phyloP scores from a whole-genome alignment of 352 stramenopile species.

The Chrysophaeum taylorii region DNA sequence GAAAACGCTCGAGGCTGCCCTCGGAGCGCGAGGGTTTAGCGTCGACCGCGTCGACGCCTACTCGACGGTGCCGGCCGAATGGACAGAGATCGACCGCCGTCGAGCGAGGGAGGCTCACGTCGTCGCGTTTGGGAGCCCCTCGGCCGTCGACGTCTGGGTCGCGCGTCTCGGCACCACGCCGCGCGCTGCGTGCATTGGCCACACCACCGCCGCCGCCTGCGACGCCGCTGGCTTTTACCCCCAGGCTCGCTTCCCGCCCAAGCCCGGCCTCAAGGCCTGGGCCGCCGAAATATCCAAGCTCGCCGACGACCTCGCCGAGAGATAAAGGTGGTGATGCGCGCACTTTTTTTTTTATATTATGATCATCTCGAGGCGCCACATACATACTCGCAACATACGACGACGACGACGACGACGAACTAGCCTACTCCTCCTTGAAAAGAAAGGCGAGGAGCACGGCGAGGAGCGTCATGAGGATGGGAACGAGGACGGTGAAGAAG shows the following conservation, averaged over 20 bases:
- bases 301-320: too few relatives aligned
- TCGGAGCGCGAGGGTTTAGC: constrained; percentile 1
- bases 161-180: background rate
- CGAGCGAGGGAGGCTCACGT: background rate
- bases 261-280: constrained; percentile 9
- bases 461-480: too few relatives aligned
- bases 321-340: too few relatives aligned
- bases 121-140: constrained; percentile 13
- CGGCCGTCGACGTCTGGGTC: constrained; percentile 18
- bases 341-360: too few relatives aligned
- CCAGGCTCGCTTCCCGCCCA: background rate
- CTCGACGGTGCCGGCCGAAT: constrained; percentile 16
- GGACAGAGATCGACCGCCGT: background rate
- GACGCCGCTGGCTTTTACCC: background rate
- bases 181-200: constrained; percentile 17
- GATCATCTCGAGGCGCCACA: too few relatives aligned
- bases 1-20: constrained; percentile 14
- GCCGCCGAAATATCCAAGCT: too few relatives aligned
- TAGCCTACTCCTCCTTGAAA: too few relatives aligned
- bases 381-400: too few relatives aligned
- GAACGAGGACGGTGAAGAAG: too few relatives aligned
- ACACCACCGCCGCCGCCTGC: constrained; percentile 31
- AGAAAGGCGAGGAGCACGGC: too few relatives aligned
- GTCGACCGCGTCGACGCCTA: constrained; percentile 18
- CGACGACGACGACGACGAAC: too few relatives aligned